phyloP scores from a whole-genome alignment of 164 flowering plant species.

The Stephania japonica region DNA sequence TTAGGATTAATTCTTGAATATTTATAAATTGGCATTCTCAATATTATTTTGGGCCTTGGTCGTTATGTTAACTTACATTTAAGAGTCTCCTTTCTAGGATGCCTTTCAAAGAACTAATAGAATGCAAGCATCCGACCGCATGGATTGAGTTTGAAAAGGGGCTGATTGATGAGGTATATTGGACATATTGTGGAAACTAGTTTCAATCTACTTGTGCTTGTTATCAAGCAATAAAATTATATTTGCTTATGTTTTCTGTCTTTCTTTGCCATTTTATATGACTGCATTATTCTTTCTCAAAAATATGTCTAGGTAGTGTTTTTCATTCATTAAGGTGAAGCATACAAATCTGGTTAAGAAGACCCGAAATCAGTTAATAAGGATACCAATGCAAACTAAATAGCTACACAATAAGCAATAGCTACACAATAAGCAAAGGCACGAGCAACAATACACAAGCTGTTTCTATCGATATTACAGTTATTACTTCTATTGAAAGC shows the following conservation, averaged over 20 bases:
- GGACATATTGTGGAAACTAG: conserved; percentile 12
- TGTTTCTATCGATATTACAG: too few relatives aligned
- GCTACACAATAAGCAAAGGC: too few relatives aligned
- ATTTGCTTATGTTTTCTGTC: not conserved
- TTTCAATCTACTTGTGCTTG: not conserved
- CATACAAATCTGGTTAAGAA: too few relatives aligned
- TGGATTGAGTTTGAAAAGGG: conserved; percentile 94
- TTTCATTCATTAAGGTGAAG: too few relatives aligned
- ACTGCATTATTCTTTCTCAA: too few relatives aligned
- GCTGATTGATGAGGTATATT: conserved; percentile 74
- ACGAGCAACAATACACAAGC: too few relatives aligned
- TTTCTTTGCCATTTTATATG: not conserved
- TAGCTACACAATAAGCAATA: too few relatives aligned
- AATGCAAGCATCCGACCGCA: conserved; percentile 81
- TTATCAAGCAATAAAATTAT: not conserved
- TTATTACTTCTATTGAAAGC: too few relatives aligned
- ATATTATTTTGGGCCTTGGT: not conserved
- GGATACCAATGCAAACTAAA: too few relatives aligned
- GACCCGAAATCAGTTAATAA: too few relatives aligned
- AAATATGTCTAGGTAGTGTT: too few relatives aligned
- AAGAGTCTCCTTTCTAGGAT: conserved; percentile 52
- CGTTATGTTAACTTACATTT: not conserved
- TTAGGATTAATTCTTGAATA: not conserved
- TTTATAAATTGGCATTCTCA: not conserved
- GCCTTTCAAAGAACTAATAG: conserved; percentile 74